Conservation (phyloP, 805 yeast species). For the Candida broadrunensis region DNA sequence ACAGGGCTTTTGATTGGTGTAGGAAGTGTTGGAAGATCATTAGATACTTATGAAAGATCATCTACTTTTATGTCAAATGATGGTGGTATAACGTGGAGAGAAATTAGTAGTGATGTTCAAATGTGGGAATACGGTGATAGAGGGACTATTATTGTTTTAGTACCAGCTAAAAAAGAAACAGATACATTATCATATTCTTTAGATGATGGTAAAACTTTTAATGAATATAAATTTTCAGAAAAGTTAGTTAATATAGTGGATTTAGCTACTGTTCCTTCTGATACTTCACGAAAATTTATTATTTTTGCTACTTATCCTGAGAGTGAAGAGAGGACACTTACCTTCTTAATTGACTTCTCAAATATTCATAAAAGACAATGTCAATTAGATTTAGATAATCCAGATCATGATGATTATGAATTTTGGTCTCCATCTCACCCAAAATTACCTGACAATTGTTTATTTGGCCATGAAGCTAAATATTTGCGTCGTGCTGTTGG, state of each 20-base stretch:
- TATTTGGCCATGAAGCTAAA: slow-evolving; percentile 42
- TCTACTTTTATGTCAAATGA: slow-evolving; percentile 81
- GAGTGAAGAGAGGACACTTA: slow-evolving; percentile 42
- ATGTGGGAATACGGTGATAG: slow-evolving; percentile 98
- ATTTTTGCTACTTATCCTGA: slow-evolving; percentile 53
- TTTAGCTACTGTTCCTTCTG: slow-evolving; percentile 86
- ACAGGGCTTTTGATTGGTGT: slow-evolving; percentile 84
- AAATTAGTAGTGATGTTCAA: slow-evolving; percentile 65
- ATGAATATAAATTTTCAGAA: slow-evolving; percentile 58
- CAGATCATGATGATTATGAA: slow-evolving; percentile 38
- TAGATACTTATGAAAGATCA: slow-evolving; percentile 45
- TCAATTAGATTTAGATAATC: slow-evolving; percentile 40
- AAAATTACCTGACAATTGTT: slow-evolving; percentile 31
- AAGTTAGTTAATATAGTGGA: slow-evolving; percentile 59
- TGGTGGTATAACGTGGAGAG: slow-evolving; percentile 89
- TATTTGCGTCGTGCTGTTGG: slow-evolving; percentile 43
- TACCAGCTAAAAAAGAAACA: slow-evolving; percentile 56
- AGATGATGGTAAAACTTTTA: slow-evolving; percentile 82
- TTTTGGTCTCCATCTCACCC: slow-evolving; percentile 44
- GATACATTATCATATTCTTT: slow-evolving; percentile 60
- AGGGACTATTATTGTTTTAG: slow-evolving; percentile 80
- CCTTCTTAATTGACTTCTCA: slow-evolving; percentile 39
- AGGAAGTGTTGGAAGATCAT: slow-evolving; percentile 80
- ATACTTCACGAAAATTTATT: slow-evolving; percentile 77
- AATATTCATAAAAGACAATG: slow-evolving; percentile 35